These are phyloP conservation scores for Phytophthora citricola DNA, from an alignment of 352 stramenopile species.

Conservation along the genomic window DNA sequence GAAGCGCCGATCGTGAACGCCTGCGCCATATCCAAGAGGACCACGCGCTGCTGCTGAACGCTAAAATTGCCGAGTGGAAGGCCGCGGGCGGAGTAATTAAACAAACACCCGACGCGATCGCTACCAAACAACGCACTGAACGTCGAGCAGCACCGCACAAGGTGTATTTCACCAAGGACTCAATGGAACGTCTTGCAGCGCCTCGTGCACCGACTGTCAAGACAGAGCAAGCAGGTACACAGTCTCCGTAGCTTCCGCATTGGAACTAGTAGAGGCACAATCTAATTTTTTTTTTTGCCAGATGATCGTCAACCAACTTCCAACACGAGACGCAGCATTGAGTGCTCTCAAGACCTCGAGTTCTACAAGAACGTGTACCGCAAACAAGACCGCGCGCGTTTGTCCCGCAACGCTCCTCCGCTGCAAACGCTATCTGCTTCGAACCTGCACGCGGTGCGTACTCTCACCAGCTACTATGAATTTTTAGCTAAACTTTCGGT, in stretches of 20 bases:
- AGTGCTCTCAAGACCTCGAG: conserved; percentile 52
- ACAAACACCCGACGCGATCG: conserved; percentile 3
- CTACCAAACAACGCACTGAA: background rate
- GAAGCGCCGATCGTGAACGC: conserved; percentile 51
- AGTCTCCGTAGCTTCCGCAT: background rate
- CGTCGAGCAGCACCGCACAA: background rate
- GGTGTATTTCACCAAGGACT: conserved; percentile 47
- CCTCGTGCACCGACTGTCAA: conserved; percentile 31
- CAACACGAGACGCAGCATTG: conserved; percentile 14
- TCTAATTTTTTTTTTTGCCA: background rate
- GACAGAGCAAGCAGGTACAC: conserved; percentile 18
- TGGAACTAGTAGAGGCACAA: no score
- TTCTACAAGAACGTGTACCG: conserved; percentile 62
- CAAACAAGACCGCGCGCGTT: conserved; percentile 48
- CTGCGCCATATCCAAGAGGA: conserved; percentile 71
- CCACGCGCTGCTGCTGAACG: conserved; percentile 53
- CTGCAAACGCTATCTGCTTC: conserved; percentile 27
- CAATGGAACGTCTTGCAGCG: conserved; percentile 52
- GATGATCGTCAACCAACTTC: conserved; percentile 19
- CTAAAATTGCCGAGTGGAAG: conserved; percentile 67
- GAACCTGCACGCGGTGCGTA: conserved; percentile 47
- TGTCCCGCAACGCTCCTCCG: conserved; percentile 26
- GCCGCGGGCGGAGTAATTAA: conserved; percentile 29
- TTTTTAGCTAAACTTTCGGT: background rate
- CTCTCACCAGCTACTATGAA: background rate